Conservation (phyloP, 768 basidiomycete genomes). For the Gloeophyllum trabeum region DNA sequence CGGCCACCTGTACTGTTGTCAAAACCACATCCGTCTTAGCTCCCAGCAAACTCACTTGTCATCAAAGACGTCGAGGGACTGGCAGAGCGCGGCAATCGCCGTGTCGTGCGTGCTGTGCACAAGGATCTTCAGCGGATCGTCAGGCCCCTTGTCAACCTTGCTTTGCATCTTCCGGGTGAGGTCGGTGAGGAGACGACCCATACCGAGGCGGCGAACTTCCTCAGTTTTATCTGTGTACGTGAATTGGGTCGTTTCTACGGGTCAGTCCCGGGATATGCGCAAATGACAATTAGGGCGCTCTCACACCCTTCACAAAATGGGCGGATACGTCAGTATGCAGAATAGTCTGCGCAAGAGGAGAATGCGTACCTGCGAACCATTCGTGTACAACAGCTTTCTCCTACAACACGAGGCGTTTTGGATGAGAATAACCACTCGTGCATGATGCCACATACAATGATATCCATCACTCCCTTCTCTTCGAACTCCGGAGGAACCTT, state of each 20-base stretch:
- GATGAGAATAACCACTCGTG: neutral
- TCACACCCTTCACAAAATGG: conserved; percentile 28
- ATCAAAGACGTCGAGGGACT: conserved; percentile 64
- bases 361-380: conserved; percentile 61
- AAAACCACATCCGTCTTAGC: conserved; percentile 1
- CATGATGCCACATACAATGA: conserved; percentile 33
- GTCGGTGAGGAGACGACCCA: conserved; percentile 66
- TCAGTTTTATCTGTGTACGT: conserved; percentile 49
- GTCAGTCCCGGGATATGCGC: neutral
- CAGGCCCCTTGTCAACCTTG: conserved; percentile 33
- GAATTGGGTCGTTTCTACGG: neutral
- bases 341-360: conserved; percentile 6
- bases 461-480: conserved; percentile 44
- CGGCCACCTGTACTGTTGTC: conserved; percentile 43
- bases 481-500: conserved; percentile 62
- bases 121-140: conserved; percentile 49
- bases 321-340: conserved; percentile 5
- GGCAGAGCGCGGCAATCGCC: conserved; percentile 48
- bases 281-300: conserved; percentile 3
- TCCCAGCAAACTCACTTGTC: conserved; percentile 32
- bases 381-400: conserved; percentile 67
- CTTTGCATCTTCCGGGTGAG: conserved; percentile 50
- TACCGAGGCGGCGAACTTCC: conserved; percentile 64
- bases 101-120: conserved; percentile 70
- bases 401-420: conserved; percentile 18